Evolutionary conservation across 73 alveolate species (phyloP).

Genomic region (Tetrahymena malaccensis): DNA sequence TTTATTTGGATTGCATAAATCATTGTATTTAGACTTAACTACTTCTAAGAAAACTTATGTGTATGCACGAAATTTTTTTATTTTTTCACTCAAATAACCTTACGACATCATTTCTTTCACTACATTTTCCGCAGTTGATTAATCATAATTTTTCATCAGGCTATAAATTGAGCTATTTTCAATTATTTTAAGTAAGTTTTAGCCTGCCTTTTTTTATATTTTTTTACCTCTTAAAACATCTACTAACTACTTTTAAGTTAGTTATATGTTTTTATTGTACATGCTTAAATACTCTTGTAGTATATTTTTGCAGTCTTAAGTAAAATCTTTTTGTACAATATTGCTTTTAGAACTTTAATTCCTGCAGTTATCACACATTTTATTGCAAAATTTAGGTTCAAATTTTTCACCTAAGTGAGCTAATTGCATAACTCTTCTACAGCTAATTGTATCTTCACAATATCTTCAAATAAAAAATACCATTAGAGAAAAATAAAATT

Average conservation of each 20-base stretch:
- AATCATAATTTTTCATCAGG: background rate
- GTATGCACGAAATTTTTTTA: background rate
- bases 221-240: background rate
- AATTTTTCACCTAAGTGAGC: constrained; percentile 47
- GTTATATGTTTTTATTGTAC: background rate
- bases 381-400: constrained; percentile 17
- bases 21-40: background rate
- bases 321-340: background rate
- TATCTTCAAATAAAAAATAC: background rate
- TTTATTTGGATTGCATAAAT: background rate
- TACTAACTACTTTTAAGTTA: background rate
- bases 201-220: background rate
- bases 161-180: background rate
- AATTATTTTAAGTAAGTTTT: background rate
- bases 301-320: background rate
- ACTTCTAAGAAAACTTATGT: background rate
- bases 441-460: constrained; percentile 11
- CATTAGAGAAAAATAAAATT: background rate
- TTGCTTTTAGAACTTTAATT: background rate
- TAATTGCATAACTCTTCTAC: constrained; percentile 44
- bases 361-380: constrained; percentile 28
- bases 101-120: background rate
- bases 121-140: background rate
- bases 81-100: background rate
- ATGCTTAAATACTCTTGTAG: background rate